Evolutionary conservation across 495 filamentous ascomycete genomes (phyloP).

Genomic region (Trichoderma gamsii): DNA sequence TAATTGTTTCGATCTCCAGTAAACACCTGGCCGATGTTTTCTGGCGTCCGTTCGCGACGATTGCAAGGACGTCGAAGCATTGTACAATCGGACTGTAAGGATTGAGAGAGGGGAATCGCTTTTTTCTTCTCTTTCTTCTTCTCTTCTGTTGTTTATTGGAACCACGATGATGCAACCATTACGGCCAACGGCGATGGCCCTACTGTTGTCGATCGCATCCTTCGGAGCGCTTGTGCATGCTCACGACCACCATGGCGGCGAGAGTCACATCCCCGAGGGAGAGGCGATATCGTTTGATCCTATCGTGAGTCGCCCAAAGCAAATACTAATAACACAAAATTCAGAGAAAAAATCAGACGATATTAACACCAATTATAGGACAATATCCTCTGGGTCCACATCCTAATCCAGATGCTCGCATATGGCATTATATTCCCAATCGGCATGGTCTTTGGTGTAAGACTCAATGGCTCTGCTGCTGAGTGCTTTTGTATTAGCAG

Average conservation of each 20-base stretch:
- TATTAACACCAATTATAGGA: slow-evolving; percentile 48
- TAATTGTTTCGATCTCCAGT: slow-evolving; percentile 3
- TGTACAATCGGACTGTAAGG: neutral
- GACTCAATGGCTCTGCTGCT: slow-evolving; percentile 24
- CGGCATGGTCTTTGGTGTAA: slow-evolving; percentile 91
- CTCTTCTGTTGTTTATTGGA: slow-evolving; percentile 15
- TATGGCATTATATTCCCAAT: slow-evolving; percentile 90
- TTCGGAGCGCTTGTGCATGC: slow-evolving; percentile 32
- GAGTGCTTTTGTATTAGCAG: neutral
- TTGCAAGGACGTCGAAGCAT: neutral
- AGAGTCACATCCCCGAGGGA: slow-evolving; percentile 69
- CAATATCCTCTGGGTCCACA: slow-evolving; percentile 85
- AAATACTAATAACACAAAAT: neutral
- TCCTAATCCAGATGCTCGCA: slow-evolving; percentile 75
- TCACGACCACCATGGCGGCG: slow-evolving; percentile 63
- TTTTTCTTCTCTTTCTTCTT: neutral
- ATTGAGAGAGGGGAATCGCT: neutral
- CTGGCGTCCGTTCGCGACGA: slow-evolving; percentile 1
- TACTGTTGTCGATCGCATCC: slow-evolving; percentile 28
- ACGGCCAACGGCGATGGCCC: slow-evolving; percentile 15
- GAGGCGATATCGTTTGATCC: slow-evolving; percentile 71
- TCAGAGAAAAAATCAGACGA: slow-evolving; percentile 12
- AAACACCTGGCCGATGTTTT: slow-evolving; percentile 7
- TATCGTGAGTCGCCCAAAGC: slow-evolving; percentile 53
- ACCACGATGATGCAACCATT: slow-evolving; percentile 9